phyloP scores from a whole-genome alignment of 2,329 filamentous ascomycete species.

The Pseudocercospora fijiensis region DNA sequence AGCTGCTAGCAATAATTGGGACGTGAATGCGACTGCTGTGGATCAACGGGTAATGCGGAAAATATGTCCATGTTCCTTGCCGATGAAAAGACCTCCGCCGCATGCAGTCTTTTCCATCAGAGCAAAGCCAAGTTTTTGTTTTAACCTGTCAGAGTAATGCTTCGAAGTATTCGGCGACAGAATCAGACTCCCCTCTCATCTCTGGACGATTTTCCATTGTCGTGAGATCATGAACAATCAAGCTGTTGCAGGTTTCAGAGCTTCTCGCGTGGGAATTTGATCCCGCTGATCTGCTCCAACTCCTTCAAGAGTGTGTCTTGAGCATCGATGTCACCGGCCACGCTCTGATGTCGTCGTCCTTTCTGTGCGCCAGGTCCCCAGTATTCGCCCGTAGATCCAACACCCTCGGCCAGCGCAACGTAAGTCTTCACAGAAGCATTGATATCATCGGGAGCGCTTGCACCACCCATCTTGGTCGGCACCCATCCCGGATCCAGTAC shows the following conservation, averaged over 20 bases:
- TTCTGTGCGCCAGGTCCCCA: slow-evolving; percentile 11
- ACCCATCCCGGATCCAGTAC: slow-evolving; percentile 16
- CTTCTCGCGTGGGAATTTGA: neutral
- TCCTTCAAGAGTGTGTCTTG: slow-evolving; percentile 13
- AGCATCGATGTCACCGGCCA: neutral
- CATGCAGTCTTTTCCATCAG: neutral
- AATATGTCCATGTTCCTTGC: neutral
- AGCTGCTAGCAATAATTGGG: neutral
- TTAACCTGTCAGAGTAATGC: neutral
- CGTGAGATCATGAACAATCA: neutral
- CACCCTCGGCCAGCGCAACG: slow-evolving; percentile 14
- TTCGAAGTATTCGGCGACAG: neutral
- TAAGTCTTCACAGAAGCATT: slow-evolving; percentile 15
- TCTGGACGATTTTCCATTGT: neutral
- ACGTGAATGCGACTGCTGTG: neutral
- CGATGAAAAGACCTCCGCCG: neutral
- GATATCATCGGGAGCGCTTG: slow-evolving; percentile 9
- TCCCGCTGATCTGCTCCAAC: slow-evolving; percentile 11
- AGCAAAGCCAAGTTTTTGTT: no score
- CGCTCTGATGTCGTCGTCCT: slow-evolving; percentile 5
- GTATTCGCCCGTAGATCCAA: slow-evolving; percentile 10
- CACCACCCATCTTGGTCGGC: slow-evolving; percentile 16
- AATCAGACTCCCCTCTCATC: neutral
- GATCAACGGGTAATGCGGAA: neutral
- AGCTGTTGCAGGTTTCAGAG: neutral